Evolutionary conservation across 805 yeast species (phyloP), one percentile per base, ranked within the genome.

Genomic region (Spathaspora arborariae): DNA sequence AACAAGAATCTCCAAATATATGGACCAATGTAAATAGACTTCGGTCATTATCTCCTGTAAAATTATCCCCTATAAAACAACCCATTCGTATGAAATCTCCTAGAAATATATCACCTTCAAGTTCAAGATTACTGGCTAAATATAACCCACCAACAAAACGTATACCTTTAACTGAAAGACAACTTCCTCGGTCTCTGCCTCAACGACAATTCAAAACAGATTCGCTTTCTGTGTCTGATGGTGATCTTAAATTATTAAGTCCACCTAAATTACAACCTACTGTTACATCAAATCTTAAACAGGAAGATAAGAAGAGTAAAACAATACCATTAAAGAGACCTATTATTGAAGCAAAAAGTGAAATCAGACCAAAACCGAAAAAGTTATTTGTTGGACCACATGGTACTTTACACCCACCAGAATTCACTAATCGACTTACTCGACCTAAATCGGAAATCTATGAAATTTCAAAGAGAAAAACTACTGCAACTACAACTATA

Each of bases 41-140:
- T 11, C 15, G 45, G 26, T 19, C 48, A 5, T 39, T 46, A 33
- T 46, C 48, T 4, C 48, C 48, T 16, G 36, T 41, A 2, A 45
- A 35, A 20, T 3, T 21, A 11, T 21, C 27, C 3, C 40, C 26
- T 15, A 11, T 20, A 20, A 20, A 21, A 10, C 22, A 20, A n/a
- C 24, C 26, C 13, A 20, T 8, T 3, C 35, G 35, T 30, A 3
- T 30, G 35, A 30, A 30, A 30, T 30, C 35, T 30, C 35, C 35
- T 13, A 15, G 35, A 3, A 30, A 30, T 30, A 2, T 15, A 30
- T 30, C 35, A 15, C 35, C 35, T 30, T 30, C n/a, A 7, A 15
- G 18, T 10, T 8, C 30, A 18, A 20, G 24, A 20, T 20, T 18
- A 20, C 42, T 39, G 20, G 42, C 27, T 8, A 20, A 39, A 39